Conservation (phyloP, 2,329 filamentous ascomycete species). For the Aspergillus sp. region DNA sequence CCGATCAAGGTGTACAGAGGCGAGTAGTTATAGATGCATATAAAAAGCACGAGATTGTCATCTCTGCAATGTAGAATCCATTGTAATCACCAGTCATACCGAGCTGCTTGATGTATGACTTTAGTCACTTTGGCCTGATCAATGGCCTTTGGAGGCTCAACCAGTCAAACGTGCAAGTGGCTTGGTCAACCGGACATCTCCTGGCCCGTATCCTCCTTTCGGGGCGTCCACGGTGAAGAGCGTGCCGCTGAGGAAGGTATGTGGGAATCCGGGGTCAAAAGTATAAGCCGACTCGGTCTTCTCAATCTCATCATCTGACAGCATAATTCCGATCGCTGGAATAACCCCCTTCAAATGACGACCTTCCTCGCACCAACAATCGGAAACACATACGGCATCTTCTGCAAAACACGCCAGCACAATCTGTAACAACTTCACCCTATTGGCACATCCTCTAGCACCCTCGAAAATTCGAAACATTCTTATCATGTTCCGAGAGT, state of each 20-base stretch:
- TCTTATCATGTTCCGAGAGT: constrained; percentile 18
- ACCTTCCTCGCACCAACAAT: constrained; percentile 57
- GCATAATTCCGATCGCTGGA: constrained; percentile 53
- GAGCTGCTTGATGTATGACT: too few species aligned
- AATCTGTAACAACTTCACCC: constrained; percentile 18
- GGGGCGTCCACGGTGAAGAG: constrained; percentile 2
- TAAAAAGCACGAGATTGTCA: not conserved
- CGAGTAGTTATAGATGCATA: not conserved
- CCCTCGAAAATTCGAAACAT: constrained; percentile 10
- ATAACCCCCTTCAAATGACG: constrained; percentile 59
- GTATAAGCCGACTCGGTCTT: constrained; percentile 56
- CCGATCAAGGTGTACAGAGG: constrained; percentile 40
- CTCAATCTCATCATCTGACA: constrained; percentile 58
- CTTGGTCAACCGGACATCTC: constrained; percentile 17
- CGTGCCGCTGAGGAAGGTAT: constrained; percentile 18
- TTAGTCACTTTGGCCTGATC: not conserved
- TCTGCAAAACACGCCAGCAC: constrained; percentile 53
- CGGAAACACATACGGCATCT: constrained; percentile 58
- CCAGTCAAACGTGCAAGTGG: constrained; percentile 10
- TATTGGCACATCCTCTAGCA: constrained; percentile 13
- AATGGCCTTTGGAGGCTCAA: constrained; percentile 4
- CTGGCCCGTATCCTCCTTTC: not conserved
- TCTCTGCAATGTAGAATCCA: too few species aligned
- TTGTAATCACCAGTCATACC: too few species aligned
- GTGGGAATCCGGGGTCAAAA: constrained; percentile 63